These are phyloP conservation scores for Casuarina equisetifolia DNA, from an alignment of 306 rosid genomes.

Conservation along the genomic window DNA sequence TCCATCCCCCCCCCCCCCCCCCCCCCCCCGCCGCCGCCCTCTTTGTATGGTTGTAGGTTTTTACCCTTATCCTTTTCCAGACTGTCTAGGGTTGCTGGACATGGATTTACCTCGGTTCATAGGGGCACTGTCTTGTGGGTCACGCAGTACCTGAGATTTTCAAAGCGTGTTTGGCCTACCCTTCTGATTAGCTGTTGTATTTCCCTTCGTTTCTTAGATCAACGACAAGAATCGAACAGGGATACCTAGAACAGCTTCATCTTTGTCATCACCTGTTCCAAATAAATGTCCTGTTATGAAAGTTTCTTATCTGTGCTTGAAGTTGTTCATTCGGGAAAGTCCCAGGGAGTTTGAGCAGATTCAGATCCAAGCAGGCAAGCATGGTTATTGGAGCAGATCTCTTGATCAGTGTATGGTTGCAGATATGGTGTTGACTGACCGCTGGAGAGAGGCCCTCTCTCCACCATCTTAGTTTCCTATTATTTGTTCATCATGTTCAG, in stretches of 20 bases:
- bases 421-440: conserved; percentile 20
- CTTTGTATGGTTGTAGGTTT: neutral
- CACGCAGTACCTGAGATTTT: neutral
- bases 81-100: neutral
- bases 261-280: neutral
- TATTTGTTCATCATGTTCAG: neutral
- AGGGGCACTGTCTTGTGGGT: neutral
- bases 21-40: too few relatives aligned
- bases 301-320: too few relatives aligned
- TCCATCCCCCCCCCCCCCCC: neutral
- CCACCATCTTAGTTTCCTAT: conserved; percentile 7
- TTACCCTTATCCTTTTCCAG: neutral
- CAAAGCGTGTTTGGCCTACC: neutral
- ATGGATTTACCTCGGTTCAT: neutral
- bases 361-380: conserved; percentile 20
- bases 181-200: too few relatives aligned
- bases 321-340: neutral
- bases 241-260: neutral
- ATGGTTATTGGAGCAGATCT: conserved; percentile 16
- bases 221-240: neutral
- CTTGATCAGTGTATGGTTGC: conserved; percentile 6
- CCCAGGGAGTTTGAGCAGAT: neutral
- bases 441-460: conserved; percentile 18
- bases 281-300: too few relatives aligned
- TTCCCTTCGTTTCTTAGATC: too few relatives aligned